phyloP scores from a whole-genome alignment of 1,284 basidiomycete species.

The Trichosporon coremiiforme region DNA sequence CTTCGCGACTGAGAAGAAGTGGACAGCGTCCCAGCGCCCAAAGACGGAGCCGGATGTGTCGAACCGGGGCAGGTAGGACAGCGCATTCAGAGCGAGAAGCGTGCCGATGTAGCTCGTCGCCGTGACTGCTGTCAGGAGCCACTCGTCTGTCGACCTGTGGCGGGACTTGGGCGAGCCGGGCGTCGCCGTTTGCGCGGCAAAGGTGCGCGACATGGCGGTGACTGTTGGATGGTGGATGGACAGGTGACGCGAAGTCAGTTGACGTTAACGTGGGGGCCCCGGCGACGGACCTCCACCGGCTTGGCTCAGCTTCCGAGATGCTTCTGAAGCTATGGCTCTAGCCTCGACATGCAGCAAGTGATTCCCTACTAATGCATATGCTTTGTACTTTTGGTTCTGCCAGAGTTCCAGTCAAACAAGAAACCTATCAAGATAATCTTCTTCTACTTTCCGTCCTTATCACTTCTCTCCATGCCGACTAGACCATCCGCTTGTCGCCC shows the following conservation, averaged over 20 bases:
- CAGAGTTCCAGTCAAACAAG: background rate
- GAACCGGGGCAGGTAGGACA: conserved; percentile 35
- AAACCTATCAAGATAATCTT: background rate
- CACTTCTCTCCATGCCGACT: background rate
- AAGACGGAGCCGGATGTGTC: conserved; percentile 37
- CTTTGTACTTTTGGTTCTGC: background rate
- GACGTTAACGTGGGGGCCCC: background rate
- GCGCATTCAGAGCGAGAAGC: background rate
- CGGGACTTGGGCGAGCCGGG: background rate
- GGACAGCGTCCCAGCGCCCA: conserved; percentile 83
- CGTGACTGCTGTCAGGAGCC: background rate
- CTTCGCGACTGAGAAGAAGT: conserved; percentile 70
- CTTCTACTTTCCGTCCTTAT: background rate
- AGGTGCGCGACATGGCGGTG: background rate
- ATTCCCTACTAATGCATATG: conserved; percentile 1
- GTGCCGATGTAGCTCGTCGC: background rate
- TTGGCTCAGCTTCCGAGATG: background rate
- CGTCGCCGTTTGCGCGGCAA: background rate
- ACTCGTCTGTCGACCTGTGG: background rate
- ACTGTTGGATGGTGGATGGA: background rate
- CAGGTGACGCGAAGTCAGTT: background rate
- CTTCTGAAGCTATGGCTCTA: no score
- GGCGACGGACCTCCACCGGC: background rate
- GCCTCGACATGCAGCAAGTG: background rate
- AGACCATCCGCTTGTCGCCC: conserved; percentile 10